A percentile compares a stretch with the other conserved stretches of the same genome.
phyloP scores from a whole-genome alignment of 306 rosid species.

The Lathyrus sativus region DNA sequence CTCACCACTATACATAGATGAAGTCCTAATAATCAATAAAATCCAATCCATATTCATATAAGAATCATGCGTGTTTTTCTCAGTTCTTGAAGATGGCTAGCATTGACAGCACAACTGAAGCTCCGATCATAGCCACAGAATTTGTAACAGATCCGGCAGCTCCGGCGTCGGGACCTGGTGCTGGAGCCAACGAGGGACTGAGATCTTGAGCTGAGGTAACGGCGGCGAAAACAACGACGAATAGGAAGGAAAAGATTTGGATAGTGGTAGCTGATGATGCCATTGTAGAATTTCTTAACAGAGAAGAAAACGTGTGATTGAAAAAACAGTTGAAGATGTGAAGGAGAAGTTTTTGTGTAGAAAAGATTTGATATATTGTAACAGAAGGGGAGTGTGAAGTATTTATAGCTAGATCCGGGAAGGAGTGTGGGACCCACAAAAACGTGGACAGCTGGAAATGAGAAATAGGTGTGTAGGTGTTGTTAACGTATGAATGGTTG shows the following conservation, averaged over 20 bases:
- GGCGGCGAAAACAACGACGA: constrained; percentile 32
- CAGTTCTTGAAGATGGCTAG: constrained; percentile 40
- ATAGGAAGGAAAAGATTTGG: constrained; percentile 21
- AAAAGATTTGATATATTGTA: background rate
- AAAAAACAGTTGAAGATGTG: background rate
- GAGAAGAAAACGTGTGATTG: background rate
- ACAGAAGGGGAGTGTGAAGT: background rate
- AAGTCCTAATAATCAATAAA: background rate
- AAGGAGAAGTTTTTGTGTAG: background rate
- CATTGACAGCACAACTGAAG: constrained; percentile 40
- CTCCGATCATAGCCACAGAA: constrained; percentile 45
- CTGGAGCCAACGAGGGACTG: constrained; percentile 35
- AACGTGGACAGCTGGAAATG: background rate
- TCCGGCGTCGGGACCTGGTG: constrained; percentile 27
- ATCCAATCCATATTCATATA: too few relatives aligned
- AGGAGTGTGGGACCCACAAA: background rate
- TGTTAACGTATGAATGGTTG: background rate
- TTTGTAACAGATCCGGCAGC: background rate
- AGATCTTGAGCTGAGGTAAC: constrained; percentile 44
- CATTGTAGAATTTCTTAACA: constrained; percentile 30
- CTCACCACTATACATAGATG: background rate
- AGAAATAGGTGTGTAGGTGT: background rate
- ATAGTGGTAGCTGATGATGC: constrained; percentile 28
- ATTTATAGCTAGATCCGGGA: background rate
- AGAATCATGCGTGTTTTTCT: background rate